Conservation (phyloP, 305 asterid species). For the Rubia peregrina region DNA sequence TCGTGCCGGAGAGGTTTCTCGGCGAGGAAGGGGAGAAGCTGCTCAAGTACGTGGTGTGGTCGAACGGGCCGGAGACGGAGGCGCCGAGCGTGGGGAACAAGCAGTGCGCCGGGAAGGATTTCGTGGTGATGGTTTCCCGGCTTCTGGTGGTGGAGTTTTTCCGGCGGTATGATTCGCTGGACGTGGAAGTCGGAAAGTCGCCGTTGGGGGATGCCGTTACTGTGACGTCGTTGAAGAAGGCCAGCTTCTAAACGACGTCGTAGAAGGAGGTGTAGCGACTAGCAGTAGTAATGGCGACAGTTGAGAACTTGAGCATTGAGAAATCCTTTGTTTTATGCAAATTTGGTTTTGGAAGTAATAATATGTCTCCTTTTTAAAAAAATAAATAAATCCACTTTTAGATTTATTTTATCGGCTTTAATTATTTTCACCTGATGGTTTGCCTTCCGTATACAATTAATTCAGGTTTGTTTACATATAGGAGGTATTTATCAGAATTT, state of each 20-base stretch:
- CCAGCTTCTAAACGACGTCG: constrained; percentile 29
- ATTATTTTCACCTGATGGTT: neutral
- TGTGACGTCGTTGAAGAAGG: constrained; percentile 59
- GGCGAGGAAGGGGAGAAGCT: constrained; percentile 61
- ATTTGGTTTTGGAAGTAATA: neutral
- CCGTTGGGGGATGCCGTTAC: constrained; percentile 66
- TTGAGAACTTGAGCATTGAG: neutral
- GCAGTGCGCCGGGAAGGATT: constrained; percentile 89
- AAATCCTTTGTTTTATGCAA: neutral
- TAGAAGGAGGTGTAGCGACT: neutral
- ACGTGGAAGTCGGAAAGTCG: constrained; percentile 50
- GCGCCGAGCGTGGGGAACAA: constrained; percentile 45
- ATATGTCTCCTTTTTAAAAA: neutral
- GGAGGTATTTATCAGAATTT: too few relatives aligned
- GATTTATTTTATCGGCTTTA: neutral
- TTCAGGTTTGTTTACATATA: neutral
- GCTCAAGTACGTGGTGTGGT: constrained; percentile 69
- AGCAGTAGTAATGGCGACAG: neutral
- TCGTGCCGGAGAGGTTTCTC: constrained; percentile 53
- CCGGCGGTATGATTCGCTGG: constrained; percentile 76
- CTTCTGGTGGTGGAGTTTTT: constrained; percentile 71
- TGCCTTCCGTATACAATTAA: neutral
- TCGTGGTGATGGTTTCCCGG: constrained; percentile 61
- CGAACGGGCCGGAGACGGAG: constrained; percentile 70
- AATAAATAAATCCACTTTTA: neutral